Evolutionary conservation across 2,329 filamentous ascomycete genomes (phyloP), one percentile per base, ranked within the genome.

Genomic region (Rutstroemia sp.): DNA sequence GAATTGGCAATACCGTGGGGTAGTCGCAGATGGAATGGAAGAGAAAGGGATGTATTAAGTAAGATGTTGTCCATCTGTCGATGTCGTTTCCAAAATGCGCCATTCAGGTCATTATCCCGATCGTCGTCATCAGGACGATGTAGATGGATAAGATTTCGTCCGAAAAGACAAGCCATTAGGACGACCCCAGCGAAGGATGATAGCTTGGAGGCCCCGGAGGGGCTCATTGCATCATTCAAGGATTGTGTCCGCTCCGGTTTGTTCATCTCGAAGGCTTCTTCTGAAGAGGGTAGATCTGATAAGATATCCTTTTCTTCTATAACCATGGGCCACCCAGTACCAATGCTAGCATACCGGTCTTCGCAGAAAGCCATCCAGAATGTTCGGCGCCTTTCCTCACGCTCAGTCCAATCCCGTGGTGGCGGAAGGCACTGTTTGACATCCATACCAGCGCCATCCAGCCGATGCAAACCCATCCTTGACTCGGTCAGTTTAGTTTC

Each of bases 321-420:
- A 0, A 82, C 84, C 88, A 97, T 92, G 0, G 94, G 94, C 94
- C 94, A 97, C 6, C 94, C 94, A 2, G 94, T 97, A 37, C 94
- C 94, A 56, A 96, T 94, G 66, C 91, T 96, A 5, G 91, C 89
- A 72, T 96, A 97, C 52, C 94, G 83, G 68, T 97, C 94, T 60
- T 91, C 77, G 64, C 87, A 90, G 67, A 96, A 97, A 3, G 88
- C 83, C 83, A 94, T 87, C 94, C 94, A 99, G 64, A 97, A 97
- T 0, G 91, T 95, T 61, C 94, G 81, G 52, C 94, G 81, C 63
- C 94, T 80, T 70, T 99, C 94, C 73, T 97, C 94, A 56, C 83
- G 81, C 69, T 97, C 94, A 0, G 89, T 95, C 91, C 91, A 96
- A 71, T 99, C 94, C 67, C 86, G 86, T 2, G 94, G 84, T 0